phyloP scores from a whole-genome alignment of 495 filamentous ascomycete species.

The Lasiosphaeriaceae sp. region DNA sequence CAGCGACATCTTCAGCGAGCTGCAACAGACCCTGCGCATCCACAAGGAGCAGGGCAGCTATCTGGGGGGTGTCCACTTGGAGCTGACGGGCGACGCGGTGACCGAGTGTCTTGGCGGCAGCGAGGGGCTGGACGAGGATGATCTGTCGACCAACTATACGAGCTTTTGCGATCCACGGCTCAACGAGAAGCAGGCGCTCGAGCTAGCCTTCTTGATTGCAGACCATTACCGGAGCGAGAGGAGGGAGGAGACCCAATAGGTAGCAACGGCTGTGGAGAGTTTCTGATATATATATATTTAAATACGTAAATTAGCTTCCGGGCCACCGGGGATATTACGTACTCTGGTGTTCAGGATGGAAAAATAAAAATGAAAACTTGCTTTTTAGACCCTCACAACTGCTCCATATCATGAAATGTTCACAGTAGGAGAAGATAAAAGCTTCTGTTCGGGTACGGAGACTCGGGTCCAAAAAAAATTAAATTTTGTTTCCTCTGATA shows the following conservation, averaged over 20 bases:
- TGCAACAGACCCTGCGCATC: slow-evolving; percentile 72
- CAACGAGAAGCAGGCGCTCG: slow-evolving; percentile 96
- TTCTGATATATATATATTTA: no score
- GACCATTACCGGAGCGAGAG: slow-evolving; percentile 60
- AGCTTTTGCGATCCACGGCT: slow-evolving; percentile 92
- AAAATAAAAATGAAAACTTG: no score
- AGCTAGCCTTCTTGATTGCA: slow-evolving; percentile 90
- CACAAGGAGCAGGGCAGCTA: slow-evolving; percentile 78
- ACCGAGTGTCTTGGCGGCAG: slow-evolving; percentile 95
- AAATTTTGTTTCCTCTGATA: no score
- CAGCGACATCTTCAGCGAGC: slow-evolving; percentile 77
- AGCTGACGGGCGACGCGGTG: slow-evolving; percentile 91
- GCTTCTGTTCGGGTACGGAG: no score
- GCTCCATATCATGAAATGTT: no score
- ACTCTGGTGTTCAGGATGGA: no score
- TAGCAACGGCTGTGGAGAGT: no score
- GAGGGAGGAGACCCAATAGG: neutral
- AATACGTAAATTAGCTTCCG: no score
- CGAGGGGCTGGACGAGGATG: slow-evolving; percentile 80
- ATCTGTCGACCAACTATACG: slow-evolving; percentile 81
- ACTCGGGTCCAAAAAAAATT: no score
- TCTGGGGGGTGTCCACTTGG: slow-evolving; percentile 90
- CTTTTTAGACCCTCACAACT: no score
- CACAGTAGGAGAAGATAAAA: no score
- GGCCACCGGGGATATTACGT: no score